Conservation (phyloP, 2,329 filamentous ascomycete species). For the Colletotrichum sojae region DNA sequence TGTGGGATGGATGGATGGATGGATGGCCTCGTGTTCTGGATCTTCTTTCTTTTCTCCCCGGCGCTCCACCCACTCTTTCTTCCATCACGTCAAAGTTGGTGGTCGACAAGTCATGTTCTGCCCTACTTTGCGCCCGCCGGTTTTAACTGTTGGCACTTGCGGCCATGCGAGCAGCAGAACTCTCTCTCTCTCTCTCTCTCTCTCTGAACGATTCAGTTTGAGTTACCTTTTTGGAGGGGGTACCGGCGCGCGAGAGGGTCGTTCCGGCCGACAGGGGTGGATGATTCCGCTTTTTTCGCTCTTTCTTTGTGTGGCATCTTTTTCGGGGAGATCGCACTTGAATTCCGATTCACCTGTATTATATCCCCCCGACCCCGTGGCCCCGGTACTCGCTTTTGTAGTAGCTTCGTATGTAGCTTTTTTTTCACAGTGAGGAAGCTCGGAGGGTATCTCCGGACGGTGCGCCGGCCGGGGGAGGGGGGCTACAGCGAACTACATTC, state of each 20-base stretch:
- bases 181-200: background rate
- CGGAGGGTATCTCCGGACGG: background rate
- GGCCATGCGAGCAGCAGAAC: background rate
- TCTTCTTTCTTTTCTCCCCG: background rate
- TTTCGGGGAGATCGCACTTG: background rate
- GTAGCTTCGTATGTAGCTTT: no score
- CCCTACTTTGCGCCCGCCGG: background rate
- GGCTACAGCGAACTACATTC: no score
- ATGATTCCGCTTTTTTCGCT: background rate
- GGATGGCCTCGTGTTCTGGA: slow-evolving; percentile 15
- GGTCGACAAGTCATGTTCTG: no score
- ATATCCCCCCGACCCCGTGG: no score
- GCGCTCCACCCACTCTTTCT: no score
- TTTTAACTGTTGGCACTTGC: background rate
- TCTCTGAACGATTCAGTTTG: slow-evolving; percentile 1
- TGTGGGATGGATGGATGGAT: background rate
- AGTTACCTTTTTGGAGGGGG: background rate
- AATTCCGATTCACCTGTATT: background rate
- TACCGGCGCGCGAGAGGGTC: no score
- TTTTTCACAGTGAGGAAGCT: background rate
- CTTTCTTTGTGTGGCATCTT: background rate
- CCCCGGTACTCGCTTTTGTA: no score
- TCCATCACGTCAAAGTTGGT: no score
- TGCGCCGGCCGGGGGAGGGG: no score
- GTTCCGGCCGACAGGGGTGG: no score